Conservation (phyloP, 192 early-diverging fungal genomes). For the Coemansia sp. region DNA sequence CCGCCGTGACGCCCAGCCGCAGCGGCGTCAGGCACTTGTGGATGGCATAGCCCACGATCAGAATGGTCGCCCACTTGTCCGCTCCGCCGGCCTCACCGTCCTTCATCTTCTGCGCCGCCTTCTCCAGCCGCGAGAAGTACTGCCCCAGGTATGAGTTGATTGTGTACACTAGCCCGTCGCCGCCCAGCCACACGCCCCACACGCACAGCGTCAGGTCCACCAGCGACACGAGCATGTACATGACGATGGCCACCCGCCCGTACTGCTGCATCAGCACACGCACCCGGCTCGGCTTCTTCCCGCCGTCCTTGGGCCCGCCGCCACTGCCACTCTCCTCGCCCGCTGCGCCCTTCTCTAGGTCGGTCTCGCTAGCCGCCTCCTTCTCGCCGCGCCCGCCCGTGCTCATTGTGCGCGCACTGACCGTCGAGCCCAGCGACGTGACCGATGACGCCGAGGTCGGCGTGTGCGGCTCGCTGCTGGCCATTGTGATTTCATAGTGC, state of each 20-base stretch:
- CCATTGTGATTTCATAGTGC: conserved; percentile 35
- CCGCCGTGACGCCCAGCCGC: conserved; percentile 37
- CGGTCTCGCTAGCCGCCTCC: conserved; percentile 8
- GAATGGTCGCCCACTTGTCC: conserved; percentile 48
- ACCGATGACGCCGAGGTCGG: conserved; percentile 29
- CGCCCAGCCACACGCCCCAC: conserved; percentile 49
- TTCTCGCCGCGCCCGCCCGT: conserved; percentile 10
- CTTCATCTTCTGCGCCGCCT: conserved; percentile 42
- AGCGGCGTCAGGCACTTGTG: conserved; percentile 50
- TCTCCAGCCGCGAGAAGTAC: conserved; percentile 47
- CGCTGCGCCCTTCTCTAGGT: conserved; percentile 6
- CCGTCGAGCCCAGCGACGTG: conserved; percentile 22
- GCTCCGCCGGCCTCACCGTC: conserved; percentile 38
- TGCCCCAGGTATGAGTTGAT: conserved; percentile 49
- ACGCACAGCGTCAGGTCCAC: conserved; percentile 46
- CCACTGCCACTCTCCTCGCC: too few species aligned
- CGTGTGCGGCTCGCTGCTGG: conserved; percentile 5
- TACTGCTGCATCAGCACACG: conserved; percentile 50
- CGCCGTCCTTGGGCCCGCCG: conserved; percentile 6
- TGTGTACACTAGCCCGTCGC: conserved; percentile 39
- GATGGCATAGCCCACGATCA: conserved; percentile 46
- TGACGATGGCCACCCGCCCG: conserved; percentile 40
- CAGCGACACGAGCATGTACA: conserved; percentile 41
- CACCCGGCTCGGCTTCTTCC: conserved; percentile 44
- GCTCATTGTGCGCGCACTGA: conserved; percentile 28